phyloP scores from a whole-genome alignment of 441 rosid species.

The Populus hybrid region DNA sequence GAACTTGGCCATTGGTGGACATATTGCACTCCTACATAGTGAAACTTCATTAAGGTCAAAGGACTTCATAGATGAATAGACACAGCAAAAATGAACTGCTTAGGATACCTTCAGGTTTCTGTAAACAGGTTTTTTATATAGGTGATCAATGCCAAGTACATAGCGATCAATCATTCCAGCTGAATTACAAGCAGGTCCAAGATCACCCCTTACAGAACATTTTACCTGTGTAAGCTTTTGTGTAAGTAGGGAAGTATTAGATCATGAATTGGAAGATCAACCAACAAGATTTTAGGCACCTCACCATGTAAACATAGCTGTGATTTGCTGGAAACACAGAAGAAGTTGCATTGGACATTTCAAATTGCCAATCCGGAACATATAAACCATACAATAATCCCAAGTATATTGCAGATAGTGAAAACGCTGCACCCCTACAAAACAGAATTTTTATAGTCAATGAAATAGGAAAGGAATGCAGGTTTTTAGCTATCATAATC shows the following conservation, averaged over 20 bases:
- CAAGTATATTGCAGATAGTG: slow-evolving; percentile 19
- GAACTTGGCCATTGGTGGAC: slow-evolving; percentile 14
- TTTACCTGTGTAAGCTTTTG: slow-evolving; percentile 19
- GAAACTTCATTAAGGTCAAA: slow-evolving; percentile 4
- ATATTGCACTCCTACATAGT: slow-evolving; percentile 24
- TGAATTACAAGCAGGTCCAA: slow-evolving; percentile 37
- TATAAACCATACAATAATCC: slow-evolving; percentile 25
- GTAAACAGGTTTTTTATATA: slow-evolving; percentile 28
- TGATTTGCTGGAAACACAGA: slow-evolving; percentile 6
- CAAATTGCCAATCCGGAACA: slow-evolving; percentile 34
- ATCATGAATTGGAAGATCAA: background rate
- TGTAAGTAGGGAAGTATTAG: background rate
- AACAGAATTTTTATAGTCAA: background rate
- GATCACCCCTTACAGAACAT: slow-evolving; percentile 32
- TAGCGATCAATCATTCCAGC: slow-evolving; percentile 34
- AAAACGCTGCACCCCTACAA: slow-evolving; percentile 19
- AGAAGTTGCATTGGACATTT: slow-evolving; percentile 4
- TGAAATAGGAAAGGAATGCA: background rate
- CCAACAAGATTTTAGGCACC: background rate
- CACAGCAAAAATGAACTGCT: background rate
- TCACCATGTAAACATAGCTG: slow-evolving; percentile 17
- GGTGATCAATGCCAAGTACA: slow-evolving; percentile 26
- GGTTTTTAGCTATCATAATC: background rate
- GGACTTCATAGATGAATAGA: background rate
- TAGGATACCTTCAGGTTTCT: slow-evolving; percentile 28